Evolutionary conservation across 768 basidiomycete species (phyloP).

Genomic region (Psilocybe cyanescens): DNA sequence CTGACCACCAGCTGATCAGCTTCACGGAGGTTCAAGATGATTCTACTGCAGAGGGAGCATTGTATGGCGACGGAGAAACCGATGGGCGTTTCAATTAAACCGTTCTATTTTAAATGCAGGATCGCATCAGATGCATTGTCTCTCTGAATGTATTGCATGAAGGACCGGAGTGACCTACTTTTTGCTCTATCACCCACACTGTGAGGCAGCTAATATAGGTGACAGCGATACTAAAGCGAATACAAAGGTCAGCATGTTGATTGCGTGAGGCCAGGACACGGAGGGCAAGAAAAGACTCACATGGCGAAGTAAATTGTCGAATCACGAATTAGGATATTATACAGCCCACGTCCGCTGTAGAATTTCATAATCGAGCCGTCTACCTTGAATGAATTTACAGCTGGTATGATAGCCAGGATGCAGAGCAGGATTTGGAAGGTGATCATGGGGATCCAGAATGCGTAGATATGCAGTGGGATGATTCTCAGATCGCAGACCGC

Average conservation of each 20-base stretch:
- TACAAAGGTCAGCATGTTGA: background rate
- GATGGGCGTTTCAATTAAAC: background rate
- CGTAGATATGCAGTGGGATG: background rate
- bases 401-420: background rate
- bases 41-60: constrained; percentile 1
- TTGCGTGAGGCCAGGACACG: too few species aligned
- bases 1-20: too few species aligned
- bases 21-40: background rate
- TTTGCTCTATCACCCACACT: background rate
- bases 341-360: background rate
- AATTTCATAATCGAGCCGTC: background rate
- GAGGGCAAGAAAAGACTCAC: background rate
- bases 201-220: background rate
- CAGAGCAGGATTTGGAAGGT: background rate
- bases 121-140: background rate
- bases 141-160: background rate
- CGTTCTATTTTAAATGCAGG: background rate
- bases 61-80: constrained; percentile 2
- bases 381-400: background rate
- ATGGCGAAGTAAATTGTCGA: background rate
- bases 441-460: constrained; percentile 3
- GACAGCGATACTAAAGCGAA: background rate
- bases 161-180: background rate
- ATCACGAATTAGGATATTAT: constrained; percentile 2
- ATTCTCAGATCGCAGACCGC: background rate